Evolutionary conservation across 805 yeast genomes (phyloP).

Genomic region (Komagataella ulmi): DNA sequence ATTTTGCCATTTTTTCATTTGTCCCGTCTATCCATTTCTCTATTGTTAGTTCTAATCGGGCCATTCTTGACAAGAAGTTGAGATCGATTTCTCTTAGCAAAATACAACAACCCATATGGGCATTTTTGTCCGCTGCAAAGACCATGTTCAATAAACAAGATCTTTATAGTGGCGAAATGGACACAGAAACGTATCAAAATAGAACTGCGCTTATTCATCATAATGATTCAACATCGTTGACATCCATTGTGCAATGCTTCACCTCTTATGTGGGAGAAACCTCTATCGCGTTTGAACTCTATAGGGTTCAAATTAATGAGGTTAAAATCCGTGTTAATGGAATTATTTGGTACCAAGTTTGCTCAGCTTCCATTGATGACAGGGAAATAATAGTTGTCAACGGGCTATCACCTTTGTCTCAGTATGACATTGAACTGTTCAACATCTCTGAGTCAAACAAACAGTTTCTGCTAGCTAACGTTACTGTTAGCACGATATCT

Average conservation of each 20-base stretch:
- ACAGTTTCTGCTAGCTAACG: slow-evolving; percentile 15
- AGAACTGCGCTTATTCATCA: slow-evolving; percentile 6
- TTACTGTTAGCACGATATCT: slow-evolving; percentile 21
- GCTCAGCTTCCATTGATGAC: slow-evolving; percentile 31
- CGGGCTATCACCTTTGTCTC: slow-evolving; percentile 52
- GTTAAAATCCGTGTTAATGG: slow-evolving; percentile 45
- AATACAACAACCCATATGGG: slow-evolving; percentile 38
- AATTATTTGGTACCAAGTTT: slow-evolving; percentile 54
- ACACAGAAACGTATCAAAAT: slow-evolving; percentile 2
- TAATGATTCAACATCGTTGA: slow-evolving; percentile 10
- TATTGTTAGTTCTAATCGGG: slow-evolving; percentile 3
- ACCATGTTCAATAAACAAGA: slow-evolving; percentile 33
- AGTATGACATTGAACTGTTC: slow-evolving; percentile 42
- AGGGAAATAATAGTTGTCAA: slow-evolving; percentile 44
- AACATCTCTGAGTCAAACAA: slow-evolving; percentile 18
- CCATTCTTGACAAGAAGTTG: slow-evolving; percentile 3
- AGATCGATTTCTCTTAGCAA: slow-evolving; percentile 9
- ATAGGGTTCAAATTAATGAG: slow-evolving; percentile 27
- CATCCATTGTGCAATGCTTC: slow-evolving; percentile 19
- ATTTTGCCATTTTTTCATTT: slow-evolving; percentile 18
- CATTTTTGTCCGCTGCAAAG: slow-evolving; percentile 34
- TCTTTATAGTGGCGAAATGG: slow-evolving; percentile 26
- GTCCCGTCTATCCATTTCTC: slow-evolving; percentile 7
- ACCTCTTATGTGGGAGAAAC: slow-evolving; percentile 40
- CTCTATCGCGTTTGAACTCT: slow-evolving; percentile 34